A percentile compares a stretch with the other conserved stretches of the same genome.
Evolutionary conservation across 129 eudicot genomes (phyloP).

Genomic region (Chrysanthemum seticuspe): DNA sequence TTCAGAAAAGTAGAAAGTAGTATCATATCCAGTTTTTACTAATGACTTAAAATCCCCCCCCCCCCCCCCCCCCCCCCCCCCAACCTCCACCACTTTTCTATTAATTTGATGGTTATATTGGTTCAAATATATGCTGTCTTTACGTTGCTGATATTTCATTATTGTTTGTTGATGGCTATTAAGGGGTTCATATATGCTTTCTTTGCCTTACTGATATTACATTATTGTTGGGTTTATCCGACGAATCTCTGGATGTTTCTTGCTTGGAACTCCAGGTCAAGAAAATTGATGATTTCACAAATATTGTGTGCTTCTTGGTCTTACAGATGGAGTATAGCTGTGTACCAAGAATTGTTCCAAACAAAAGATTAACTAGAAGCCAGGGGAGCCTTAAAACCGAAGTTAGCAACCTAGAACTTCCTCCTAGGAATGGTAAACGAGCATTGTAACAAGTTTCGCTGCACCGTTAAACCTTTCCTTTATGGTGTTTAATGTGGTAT

Average conservation of each 20-base stretch:
- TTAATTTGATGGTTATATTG: not conserved
- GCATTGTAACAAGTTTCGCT: slow-evolving; percentile 10
- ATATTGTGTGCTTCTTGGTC: slow-evolving; percentile 30
- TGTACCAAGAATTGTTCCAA: slow-evolving; percentile 14
- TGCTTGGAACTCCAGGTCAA: slow-evolving; percentile 1
- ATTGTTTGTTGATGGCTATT: not conserved
- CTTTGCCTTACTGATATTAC: slow-evolving; percentile 7
- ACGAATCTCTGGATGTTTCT: not conserved
- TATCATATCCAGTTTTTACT: not conserved
- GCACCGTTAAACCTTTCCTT: slow-evolving; percentile 2
- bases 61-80: too few species aligned
- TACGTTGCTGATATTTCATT: slow-evolving; percentile 1
- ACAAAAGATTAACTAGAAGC: slow-evolving; percentile 22
- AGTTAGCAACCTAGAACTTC: slow-evolving; percentile 21
- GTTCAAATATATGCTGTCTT: slow-evolving; percentile 2
- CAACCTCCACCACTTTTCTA: too few species aligned
- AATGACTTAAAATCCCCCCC: not conserved
- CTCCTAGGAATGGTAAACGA: slow-evolving; percentile 16
- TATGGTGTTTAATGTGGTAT: slow-evolving; percentile 18
- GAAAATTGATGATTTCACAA: slow-evolving; percentile 11
- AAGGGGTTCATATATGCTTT: slow-evolving; percentile 1
- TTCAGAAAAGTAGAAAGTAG: not conserved
- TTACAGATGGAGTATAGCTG: slow-evolving; percentile 24
- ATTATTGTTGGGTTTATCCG: slow-evolving; percentile 5
- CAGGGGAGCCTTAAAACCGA: slow-evolving; percentile 11